These are phyloP conservation scores for Pseudotulostoma volvatum DNA, from an alignment of 495 filamentous ascomycete genomes.

Conservation along the genomic window DNA sequence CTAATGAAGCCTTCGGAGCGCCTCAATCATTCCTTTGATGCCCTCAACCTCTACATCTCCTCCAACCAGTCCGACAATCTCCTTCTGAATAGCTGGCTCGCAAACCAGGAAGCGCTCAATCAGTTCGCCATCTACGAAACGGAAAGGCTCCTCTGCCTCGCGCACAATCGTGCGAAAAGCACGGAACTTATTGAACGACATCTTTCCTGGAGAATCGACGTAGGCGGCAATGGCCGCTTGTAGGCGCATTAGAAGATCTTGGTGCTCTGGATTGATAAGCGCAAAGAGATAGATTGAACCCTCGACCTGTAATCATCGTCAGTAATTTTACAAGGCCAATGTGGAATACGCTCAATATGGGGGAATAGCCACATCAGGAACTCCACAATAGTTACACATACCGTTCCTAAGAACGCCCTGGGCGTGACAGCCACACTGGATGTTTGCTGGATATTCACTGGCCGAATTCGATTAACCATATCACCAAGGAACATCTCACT, in stretches of 20 bases:
- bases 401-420: constrained; percentile 77
- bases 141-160: constrained; percentile 56
- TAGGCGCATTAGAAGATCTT: constrained; percentile 69
- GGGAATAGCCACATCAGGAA: too few relatives aligned
- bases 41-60: constrained; percentile 44
- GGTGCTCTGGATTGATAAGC: constrained; percentile 47
- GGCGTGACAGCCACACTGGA: constrained; percentile 53
- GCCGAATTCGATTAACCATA: constrained; percentile 73
- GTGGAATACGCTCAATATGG: constrained; percentile 1
- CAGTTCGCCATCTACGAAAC: constrained; percentile 88
- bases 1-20: constrained; percentile 53
- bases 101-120: constrained; percentile 72
- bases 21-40: constrained; percentile 56
- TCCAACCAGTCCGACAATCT: constrained; percentile 41
- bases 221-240: constrained; percentile 52
- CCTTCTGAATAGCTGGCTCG: constrained; percentile 42
- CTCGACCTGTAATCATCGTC: constrained; percentile 43
- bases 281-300: constrained; percentile 85
- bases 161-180: constrained; percentile 57
- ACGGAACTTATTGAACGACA: constrained; percentile 63
- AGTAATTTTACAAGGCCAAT: neutral
- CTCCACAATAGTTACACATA: constrained; percentile 27
- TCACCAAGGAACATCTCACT: constrained; percentile 77
- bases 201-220: constrained; percentile 47
- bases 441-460: constrained; percentile 40